These are phyloP conservation scores for Wickerhamiella siamensis DNA, from an alignment of 805 yeast species.

Conservation along the genomic window DNA sequence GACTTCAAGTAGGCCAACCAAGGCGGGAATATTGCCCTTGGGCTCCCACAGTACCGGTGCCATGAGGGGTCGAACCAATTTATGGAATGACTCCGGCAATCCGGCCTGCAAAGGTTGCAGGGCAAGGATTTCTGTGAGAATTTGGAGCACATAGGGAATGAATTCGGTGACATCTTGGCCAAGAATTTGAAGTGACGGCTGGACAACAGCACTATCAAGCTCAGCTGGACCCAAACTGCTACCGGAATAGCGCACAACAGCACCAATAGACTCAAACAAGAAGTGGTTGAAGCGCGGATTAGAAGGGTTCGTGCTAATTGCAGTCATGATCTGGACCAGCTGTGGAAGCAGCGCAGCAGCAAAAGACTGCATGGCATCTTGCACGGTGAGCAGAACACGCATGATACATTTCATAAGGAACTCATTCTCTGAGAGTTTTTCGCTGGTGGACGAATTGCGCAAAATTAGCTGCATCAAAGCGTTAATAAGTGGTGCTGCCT, in stretches of 20 bases:
- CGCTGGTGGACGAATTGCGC: slow-evolving; percentile 52
- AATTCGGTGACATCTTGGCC: slow-evolving; percentile 86
- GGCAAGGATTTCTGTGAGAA: slow-evolving; percentile 68
- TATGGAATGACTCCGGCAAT: slow-evolving; percentile 52
- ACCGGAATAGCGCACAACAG: slow-evolving; percentile 42
- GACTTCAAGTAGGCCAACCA: slow-evolving; percentile 62
- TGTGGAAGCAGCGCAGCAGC: slow-evolving; percentile 40
- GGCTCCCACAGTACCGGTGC: slow-evolving; percentile 92
- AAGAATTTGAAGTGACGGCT: slow-evolving; percentile 50
- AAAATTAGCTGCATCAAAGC: slow-evolving; percentile 56
- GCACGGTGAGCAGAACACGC: slow-evolving; percentile 68
- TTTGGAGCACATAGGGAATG: slow-evolving; percentile 82
- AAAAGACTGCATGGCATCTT: slow-evolving; percentile 28
- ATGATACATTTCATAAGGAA: slow-evolving; percentile 78
- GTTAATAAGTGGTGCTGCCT: slow-evolving; percentile 42
- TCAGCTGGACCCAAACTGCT: slow-evolving; percentile 24
- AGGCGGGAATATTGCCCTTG: slow-evolving; percentile 86
- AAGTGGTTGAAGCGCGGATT: slow-evolving; percentile 90
- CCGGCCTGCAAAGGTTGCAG: slow-evolving; percentile 25
- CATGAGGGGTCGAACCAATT: slow-evolving; percentile 63
- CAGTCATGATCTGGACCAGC: slow-evolving; percentile 49
- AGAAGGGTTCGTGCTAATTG: slow-evolving; percentile 78
- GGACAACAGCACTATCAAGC: slow-evolving; percentile 43
- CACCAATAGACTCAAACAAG: slow-evolving; percentile 76
- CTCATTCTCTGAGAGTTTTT: slow-evolving; percentile 88